Evolutionary conservation across 2,329 filamentous ascomycete genomes (phyloP).

Genomic region (Cordyceps javanica): DNA sequence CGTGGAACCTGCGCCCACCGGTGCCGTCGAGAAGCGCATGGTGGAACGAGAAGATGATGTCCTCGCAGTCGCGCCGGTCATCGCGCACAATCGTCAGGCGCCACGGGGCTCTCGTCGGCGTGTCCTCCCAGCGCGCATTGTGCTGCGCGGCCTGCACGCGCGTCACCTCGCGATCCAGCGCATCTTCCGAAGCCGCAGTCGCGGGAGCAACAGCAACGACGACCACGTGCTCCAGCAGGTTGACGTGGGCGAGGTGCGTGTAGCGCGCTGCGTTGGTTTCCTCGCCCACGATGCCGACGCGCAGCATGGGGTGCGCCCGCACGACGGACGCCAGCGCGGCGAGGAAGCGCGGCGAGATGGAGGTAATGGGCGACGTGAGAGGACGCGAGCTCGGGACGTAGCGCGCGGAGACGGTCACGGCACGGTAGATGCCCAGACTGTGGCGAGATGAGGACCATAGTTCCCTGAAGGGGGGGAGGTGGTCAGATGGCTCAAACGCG

Average conservation of each 20-base stretch:
- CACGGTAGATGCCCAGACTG: slow-evolving; percentile 39
- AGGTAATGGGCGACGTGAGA: neutral
- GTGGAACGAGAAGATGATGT: slow-evolving; percentile 45
- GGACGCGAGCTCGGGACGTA: slow-evolving; percentile 25
- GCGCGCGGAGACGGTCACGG: slow-evolving; percentile 39
- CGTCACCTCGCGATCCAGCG: slow-evolving; percentile 27
- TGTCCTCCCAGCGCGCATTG: slow-evolving; percentile 34
- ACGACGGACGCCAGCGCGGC: slow-evolving; percentile 35
- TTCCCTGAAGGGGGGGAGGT: slow-evolving; percentile 31
- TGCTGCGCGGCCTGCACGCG: slow-evolving; percentile 33
- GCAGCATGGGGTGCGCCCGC: slow-evolving; percentile 39
- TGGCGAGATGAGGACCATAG: slow-evolving; percentile 41
- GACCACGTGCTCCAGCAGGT: slow-evolving; percentile 38
- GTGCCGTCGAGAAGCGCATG: slow-evolving; percentile 48
- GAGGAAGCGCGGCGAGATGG: slow-evolving; percentile 22
- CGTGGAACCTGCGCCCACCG: slow-evolving; percentile 43
- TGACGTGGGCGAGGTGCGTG: slow-evolving; percentile 35
- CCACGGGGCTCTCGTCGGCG: slow-evolving; percentile 40
- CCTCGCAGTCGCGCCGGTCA: slow-evolving; percentile 20
- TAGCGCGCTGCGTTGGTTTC: slow-evolving; percentile 38
- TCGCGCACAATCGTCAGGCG: slow-evolving; percentile 33
- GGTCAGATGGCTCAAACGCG: neutral
- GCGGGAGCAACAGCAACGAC: slow-evolving; percentile 20
- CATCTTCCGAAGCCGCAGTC: slow-evolving; percentile 17
- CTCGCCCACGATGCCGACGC: slow-evolving; percentile 41